These are phyloP conservation scores for Sporothrix dimorphospora DNA, from an alignment of 2,329 filamentous ascomycete species.

Conservation along the genomic window DNA sequence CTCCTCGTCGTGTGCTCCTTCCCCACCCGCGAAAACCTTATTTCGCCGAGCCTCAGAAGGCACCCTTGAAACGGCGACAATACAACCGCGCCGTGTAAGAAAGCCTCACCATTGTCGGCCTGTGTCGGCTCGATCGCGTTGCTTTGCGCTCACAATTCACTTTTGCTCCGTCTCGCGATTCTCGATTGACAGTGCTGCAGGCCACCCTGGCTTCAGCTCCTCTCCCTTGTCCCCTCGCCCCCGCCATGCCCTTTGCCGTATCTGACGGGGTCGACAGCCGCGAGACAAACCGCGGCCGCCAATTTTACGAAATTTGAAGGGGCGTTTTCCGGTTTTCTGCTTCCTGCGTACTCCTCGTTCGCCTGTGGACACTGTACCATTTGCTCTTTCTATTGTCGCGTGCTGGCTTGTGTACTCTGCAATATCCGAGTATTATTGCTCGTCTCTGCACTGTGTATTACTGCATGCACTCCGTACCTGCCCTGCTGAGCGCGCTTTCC, in stretches of 20 bases:
- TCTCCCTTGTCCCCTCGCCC: constrained; percentile 1
- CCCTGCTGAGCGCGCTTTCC: neutral
- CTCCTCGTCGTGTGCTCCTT: constrained; percentile 13
- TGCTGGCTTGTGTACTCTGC: neutral
- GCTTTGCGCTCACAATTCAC: neutral
- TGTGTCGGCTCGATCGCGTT: neutral
- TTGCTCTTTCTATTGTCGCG: neutral
- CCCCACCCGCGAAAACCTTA: constrained; percentile 26
- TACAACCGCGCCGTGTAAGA: neutral
- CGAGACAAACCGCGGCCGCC: constrained; percentile 6
- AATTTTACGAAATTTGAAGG: constrained; percentile 22
- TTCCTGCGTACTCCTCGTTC: neutral
- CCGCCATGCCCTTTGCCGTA: constrained; percentile 14
- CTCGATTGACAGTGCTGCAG: neutral
- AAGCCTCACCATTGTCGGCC: neutral
- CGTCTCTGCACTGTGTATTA: neutral
- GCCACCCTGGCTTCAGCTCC: constrained; percentile 2
- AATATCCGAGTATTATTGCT: constrained; percentile 6
- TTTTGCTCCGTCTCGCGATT: neutral
- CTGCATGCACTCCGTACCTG: neutral
- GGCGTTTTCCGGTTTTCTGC: constrained; percentile 2
- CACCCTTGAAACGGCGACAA: constrained; percentile 25
- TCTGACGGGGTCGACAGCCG: constrained; percentile 1
- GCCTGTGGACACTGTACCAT: constrained; percentile 2
- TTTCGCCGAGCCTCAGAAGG: constrained; percentile 22